Evolutionary conservation across 805 yeast genomes (phyloP), one percentile per base, ranked within the genome.

Genomic region (Ogataea paraovalis): DNA sequence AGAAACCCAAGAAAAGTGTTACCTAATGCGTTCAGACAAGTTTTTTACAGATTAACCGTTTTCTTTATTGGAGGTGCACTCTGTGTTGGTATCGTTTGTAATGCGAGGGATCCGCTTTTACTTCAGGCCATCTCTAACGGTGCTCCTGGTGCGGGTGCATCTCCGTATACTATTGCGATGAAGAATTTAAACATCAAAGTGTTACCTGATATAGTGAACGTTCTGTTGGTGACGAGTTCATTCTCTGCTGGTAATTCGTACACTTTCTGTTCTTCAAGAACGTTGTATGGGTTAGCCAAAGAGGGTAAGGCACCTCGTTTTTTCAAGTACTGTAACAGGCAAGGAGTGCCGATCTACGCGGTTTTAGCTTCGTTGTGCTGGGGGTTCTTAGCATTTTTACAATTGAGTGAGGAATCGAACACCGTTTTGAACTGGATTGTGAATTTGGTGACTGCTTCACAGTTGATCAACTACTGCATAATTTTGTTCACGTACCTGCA

Each of bases 151-250:
- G 77, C 78, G 19, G 78, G 75, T 10, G 69, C 79, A 10, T 81
- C 89, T 19, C 92, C 96, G 1, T 87, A 83, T 60, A 91, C 87
- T 37, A 80, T 88, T 57, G 94, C 92, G 4, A 87, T 88, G 88
- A 62, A 71, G 41, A 76, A 76, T 48, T 67, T 87, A 57, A 73
- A 79, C 0, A 84, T 88, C 44, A 78, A 70, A 28, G 80, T 78
- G 0, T 71, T 87, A 45, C 94, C 95, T 34, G 79, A 82, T 59
- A 73, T 88, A 46, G 85, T 89, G 47, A 89, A 89, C 64, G 92
- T 80, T 1, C 78, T 86, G 32, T 71, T 89, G 34, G 69, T 89
- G 43, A 74, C 87, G 2, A 78, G 92, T 2, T 87, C 89, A 2
- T 83, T 87, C 54, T 82, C 89, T 32, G 89, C 95, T 2, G 96